phyloP scores from a whole-genome alignment of 2,329 filamentous ascomycete species.

The Coleophoma eucalyptorum region DNA sequence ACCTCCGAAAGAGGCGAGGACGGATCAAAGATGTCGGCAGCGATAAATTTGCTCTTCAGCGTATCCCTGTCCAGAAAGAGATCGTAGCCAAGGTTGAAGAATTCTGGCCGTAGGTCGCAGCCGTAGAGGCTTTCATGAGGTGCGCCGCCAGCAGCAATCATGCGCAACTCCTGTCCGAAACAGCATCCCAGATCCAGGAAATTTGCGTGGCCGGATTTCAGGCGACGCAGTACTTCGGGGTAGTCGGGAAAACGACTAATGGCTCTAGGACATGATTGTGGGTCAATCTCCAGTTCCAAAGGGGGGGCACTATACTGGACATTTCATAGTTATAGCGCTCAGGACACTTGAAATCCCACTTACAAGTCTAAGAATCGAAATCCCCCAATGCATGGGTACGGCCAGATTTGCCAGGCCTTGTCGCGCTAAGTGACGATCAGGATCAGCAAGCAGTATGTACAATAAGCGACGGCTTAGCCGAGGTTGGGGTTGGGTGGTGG shows the following conservation, averaged over 20 bases:
- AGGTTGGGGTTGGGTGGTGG: neutral
- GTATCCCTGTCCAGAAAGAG: slow-evolving; percentile 30
- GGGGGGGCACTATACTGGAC: no score
- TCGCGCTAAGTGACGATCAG: neutral
- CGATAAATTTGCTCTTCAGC: slow-evolving; percentile 26
- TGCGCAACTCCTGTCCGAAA: slow-evolving; percentile 32
- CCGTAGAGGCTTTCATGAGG: slow-evolving; percentile 24
- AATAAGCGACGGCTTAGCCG: neutral
- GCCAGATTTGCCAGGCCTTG: slow-evolving; percentile 2
- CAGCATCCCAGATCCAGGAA: slow-evolving; percentile 33
- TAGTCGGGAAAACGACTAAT: slow-evolving; percentile 3
- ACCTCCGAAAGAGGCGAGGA: slow-evolving; percentile 26
- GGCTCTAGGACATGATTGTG: neutral
- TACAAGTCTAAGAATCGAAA: slow-evolving; percentile 8
- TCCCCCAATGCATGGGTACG: slow-evolving; percentile 10
- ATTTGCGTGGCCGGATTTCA: slow-evolving; percentile 1
- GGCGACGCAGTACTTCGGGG: slow-evolving; percentile 3
- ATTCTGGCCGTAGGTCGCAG: slow-evolving; percentile 25
- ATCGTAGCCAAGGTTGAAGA: slow-evolving; percentile 29
- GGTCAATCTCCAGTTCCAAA: neutral
- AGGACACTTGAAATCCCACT: slow-evolving; percentile 9
- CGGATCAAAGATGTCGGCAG: slow-evolving; percentile 25
- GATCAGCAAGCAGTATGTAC: neutral
- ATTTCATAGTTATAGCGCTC: no score
- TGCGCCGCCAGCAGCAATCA: slow-evolving; percentile 28